Evolutionary conservation across 495 filamentous ascomycete genomes (phyloP).

Genomic region (Podospora conica): DNA sequence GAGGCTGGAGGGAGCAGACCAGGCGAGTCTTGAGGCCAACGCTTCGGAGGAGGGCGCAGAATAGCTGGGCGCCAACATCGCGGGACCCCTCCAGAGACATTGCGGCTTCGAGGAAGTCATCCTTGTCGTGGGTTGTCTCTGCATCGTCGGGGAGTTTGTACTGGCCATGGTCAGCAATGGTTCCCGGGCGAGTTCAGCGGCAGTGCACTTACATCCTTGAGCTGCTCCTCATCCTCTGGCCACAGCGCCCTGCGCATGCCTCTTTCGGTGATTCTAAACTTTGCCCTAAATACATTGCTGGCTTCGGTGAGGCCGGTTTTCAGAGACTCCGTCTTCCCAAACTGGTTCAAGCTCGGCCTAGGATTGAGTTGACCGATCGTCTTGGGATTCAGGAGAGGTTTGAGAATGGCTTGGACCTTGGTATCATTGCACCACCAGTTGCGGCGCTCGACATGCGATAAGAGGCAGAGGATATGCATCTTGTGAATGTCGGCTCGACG

Average conservation of each 20-base stretch:
- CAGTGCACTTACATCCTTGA: conserved; percentile 47
- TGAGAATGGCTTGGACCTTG: conserved; percentile 55
- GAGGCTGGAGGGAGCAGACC: conserved; percentile 83
- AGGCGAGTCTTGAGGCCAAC: conserved; percentile 77
- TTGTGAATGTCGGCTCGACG: conserved; percentile 76
- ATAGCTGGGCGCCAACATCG: conserved; percentile 84
- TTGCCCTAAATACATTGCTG: conserved; percentile 56
- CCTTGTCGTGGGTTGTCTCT: conserved; percentile 49
- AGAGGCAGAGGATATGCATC: conserved; percentile 72
- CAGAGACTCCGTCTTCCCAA: conserved; percentile 62
- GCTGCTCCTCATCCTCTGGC: conserved; percentile 55
- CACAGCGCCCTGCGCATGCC: conserved; percentile 67
- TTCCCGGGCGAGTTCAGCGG: background rate
- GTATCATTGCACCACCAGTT: conserved; percentile 88
- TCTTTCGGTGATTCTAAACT: conserved; percentile 62
- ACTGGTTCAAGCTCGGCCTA: conserved; percentile 57
- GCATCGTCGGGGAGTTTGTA: conserved; percentile 49
- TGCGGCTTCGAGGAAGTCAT: conserved; percentile 67
- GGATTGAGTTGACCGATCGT: conserved; percentile 59
- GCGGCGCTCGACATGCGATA: conserved; percentile 65
- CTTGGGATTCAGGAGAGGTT: conserved; percentile 53
- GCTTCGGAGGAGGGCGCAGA: conserved; percentile 76
- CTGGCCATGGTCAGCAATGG: conserved; percentile 24
- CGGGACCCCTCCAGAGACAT: conserved; percentile 65
- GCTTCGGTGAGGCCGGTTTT: conserved; percentile 69